Conservation (phyloP, 768 basidiomycete species). For the Tricholoma bakamatsutake region DNA sequence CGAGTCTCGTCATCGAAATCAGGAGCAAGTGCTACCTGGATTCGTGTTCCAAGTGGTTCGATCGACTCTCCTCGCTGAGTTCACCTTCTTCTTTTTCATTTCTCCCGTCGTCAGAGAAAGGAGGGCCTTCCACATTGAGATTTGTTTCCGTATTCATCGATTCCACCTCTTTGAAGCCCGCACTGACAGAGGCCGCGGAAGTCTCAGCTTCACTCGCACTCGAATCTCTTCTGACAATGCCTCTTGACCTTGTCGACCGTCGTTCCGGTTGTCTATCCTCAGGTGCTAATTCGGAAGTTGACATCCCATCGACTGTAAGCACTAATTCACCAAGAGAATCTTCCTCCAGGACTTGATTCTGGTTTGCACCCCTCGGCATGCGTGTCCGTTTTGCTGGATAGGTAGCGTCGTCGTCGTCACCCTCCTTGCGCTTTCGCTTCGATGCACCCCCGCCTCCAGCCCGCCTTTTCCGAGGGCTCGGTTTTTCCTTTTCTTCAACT, state of each 20-base stretch:
- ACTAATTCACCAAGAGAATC: slow-evolving; percentile 31
- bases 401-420: slow-evolving; percentile 58
- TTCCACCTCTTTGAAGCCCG: slow-evolving; percentile 7
- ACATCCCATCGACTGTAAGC: slow-evolving; percentile 16
- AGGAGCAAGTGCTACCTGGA: neutral
- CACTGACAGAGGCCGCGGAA: slow-evolving; percentile 9
- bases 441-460: slow-evolving; percentile 33
- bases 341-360: slow-evolving; percentile 29
- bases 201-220: slow-evolving; percentile 44
- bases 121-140: slow-evolving; percentile 3
- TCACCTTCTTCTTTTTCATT: slow-evolving; percentile 35
- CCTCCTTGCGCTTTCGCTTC: slow-evolving; percentile 55
- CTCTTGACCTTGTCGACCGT: slow-evolving; percentile 43
- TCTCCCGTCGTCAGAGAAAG: slow-evolving; percentile 15
- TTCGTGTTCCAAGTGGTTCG: neutral
- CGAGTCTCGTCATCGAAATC: too few species aligned
- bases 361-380: slow-evolving; percentile 37
- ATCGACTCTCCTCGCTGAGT: slow-evolving; percentile 28
- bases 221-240: slow-evolving; percentile 40
- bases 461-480: slow-evolving; percentile 48
- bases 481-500: slow-evolving; percentile 33
- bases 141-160: slow-evolving; percentile 10
- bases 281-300: slow-evolving; percentile 23
- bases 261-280: slow-evolving; percentile 35
- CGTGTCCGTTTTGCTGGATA: slow-evolving; percentile 69